Evolutionary conservation across 495 filamentous ascomycete genomes (phyloP), one percentile per base, ranked within the genome.

Genomic region (Annulohypoxylon moriforme): DNA sequence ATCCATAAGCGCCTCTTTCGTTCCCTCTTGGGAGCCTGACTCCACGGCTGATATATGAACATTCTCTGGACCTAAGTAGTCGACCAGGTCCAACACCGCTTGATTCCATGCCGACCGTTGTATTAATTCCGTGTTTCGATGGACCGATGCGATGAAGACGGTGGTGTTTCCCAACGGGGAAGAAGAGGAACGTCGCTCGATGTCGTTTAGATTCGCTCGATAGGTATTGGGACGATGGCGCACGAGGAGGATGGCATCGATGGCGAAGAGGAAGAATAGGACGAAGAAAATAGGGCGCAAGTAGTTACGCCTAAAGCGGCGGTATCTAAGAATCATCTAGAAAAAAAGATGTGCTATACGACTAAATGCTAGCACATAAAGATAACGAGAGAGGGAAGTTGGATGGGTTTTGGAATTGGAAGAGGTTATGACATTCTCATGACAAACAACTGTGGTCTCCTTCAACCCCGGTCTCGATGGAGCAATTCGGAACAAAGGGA

Each of bases 1-100:
- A 4, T 87, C 84, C 33, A 77, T 77, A 63, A 94, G 75, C 16
- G 87, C 89, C 7, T 79, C 84, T 72, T 91, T 92, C 11, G 88
- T 87, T 56, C 87, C 79, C 78, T 92, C 90, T 77, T 86, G 90
- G 55, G 89, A 91, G 3, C 90, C 90, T 27, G 86, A 90, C 68
- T 92, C 90, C 65, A 86, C 84, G n/a, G 91, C 82, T n/a, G 85
- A 88, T 27, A 93, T 79, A 67, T 87, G 90, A 5, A 92, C 81
- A 67, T 92, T 92, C n/a, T 83, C 82, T 0, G 86, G 74, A 0
- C 90, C 90, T 7, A 91, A 76, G 34, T 83, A 78, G 58, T 81
- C 74, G 22, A 84, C 81, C 22, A 92, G 80, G 4, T 47, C 84
- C 0, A 89, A 24, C 6, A 93, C 76, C 0, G 89, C 88, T 9